Evolutionary conservation across 192 early-diverging fungal species (phyloP), one percentile per base, ranked within the genome.

Genomic region (Linnemannia exigua): DNA sequence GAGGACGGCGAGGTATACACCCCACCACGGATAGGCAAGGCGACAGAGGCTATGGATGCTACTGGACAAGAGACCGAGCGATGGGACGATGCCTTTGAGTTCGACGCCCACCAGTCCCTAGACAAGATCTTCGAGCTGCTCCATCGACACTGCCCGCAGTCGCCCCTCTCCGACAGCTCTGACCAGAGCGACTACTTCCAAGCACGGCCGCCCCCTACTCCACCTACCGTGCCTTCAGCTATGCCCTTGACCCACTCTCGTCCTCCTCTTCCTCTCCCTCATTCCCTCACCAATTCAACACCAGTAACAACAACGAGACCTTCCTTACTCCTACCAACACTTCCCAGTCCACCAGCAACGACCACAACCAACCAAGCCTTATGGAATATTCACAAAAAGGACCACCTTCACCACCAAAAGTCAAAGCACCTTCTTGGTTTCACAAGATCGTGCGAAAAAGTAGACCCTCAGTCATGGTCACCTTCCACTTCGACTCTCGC

Each of bases 41-140:
- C 19, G 17, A n/a, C n/a, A 74, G 72, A 35, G 31, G 19, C 17
- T 63, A 52, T 73, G 22, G 36, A 33, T 48, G 35, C 41, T 9
- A 11, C 36, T 38, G 25, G 35, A 20, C 73, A 70, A n/a, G 70
- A 77, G 22, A 41, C 79, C 20, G 83, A 85, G 25, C 31, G 68
- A 20, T 85, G 83, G 83, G 83, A 85, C 72, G 74, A 85, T 47
- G 77, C 77, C n/a, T 79, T 76, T 36, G 83, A 85, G 35, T 67
- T 85, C 15, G 77, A 74, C 48, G 33, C 74, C 28, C 48, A 61
- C 31, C 73, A 73, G 15, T 54, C 77, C 7, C 67, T 85, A 17
- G 74, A 79, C 31, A 77, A 70, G 28, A 74, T 85, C 33, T 63
- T 85, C n/a, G 83, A 79, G 35, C 77, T 79, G 35, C 77, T 85